Base-by-base conservation (phyloP, 768 basidiomycete genomes). In the Psilocybe subaeruginosa region DNA sequence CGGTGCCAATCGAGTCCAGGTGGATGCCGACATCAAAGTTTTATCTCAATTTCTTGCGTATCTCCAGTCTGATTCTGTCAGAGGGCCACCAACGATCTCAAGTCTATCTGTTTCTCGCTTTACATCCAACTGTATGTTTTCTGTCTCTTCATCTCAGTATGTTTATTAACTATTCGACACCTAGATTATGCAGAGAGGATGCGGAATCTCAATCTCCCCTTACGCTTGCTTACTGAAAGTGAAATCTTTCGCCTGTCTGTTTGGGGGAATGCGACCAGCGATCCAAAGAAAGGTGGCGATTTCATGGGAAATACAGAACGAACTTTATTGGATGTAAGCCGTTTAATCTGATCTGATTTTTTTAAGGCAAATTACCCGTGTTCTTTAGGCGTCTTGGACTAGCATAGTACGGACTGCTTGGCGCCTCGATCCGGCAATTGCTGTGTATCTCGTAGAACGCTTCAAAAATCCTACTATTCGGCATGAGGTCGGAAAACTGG, bases 1-100 rank as follows among this genome's bases (percentile, higher is more conserved):
- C 71, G 97, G 97, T n/a, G 91, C 93, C 27, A 93, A 93, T 73
- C 88, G 94, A 2, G 87, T 94, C 4, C 95, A 98, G 75, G 79
- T 98, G 17, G 88, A 91, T 64, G 88, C 92, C 1, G 97, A 99
- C 70, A 85, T 95, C 68, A 93, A 90, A 72, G 81, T 97, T 0
- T 76, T 99, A 6, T 86, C 87, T 16, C 95, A 98, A 68, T 93
- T 99, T 69, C 71, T 92, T 29, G 84, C 84, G 0, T 88, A 89
- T 65, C 76, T 98, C 31, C 88, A 91, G 67, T 80, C 83, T 0
- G 97, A 98, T 72, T 75, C 81, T 0, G 80, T 92, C 43, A 82
- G 89, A 55, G 87, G 85, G 31, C 76, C 80, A 29, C 70, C 77
- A 54, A 74, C 81, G 3, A 81, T 89, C 45, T 88, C 90, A 4